Evolutionary conservation across 2,329 filamentous ascomycete species (phyloP).

Genomic region (Xylaria sp.): DNA sequence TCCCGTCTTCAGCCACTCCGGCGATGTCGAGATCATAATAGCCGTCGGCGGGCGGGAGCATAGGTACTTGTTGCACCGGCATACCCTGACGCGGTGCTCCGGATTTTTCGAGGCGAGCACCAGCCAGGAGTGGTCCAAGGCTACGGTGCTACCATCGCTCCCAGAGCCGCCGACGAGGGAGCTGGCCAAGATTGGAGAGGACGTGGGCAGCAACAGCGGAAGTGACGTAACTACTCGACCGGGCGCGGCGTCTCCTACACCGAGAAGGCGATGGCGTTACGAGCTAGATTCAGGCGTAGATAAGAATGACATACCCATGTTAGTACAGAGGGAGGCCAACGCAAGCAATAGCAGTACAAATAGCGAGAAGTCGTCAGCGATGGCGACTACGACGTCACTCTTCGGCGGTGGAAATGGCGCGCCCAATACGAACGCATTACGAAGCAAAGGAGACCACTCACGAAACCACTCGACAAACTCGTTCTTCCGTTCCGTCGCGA

Average conservation of each 20-base stretch:
- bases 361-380: slow-evolving; percentile 27
- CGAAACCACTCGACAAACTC: slow-evolving; percentile 57
- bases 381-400: slow-evolving; percentile 51
- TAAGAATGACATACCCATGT: slow-evolving; percentile 81
- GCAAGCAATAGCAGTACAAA: slow-evolving; percentile 27
- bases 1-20: slow-evolving; percentile 85
- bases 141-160: slow-evolving; percentile 41
- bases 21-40: slow-evolving; percentile 86
- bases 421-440: slow-evolving; percentile 39
- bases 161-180: slow-evolving; percentile 47
- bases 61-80: slow-evolving; percentile 83
- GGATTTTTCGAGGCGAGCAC: slow-evolving; percentile 92
- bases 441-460: slow-evolving; percentile 62
- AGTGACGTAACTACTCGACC: slow-evolving; percentile 46
- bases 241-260: slow-evolving; percentile 45
- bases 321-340: slow-evolving; percentile 75
- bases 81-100: slow-evolving; percentile 88
- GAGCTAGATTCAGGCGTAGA: slow-evolving; percentile 79
- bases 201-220: slow-evolving; percentile 45
- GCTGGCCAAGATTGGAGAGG: slow-evolving; percentile 60
- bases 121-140: slow-evolving; percentile 75
- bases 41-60: slow-evolving; percentile 73
- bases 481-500: slow-evolving; percentile 89
- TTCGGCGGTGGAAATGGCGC: slow-evolving; percentile 62
- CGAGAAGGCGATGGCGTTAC: slow-evolving; percentile 78